Evolutionary conservation across 2,329 filamentous ascomycete genomes (phyloP).

Genomic region (Mariannaea elegans): DNA sequence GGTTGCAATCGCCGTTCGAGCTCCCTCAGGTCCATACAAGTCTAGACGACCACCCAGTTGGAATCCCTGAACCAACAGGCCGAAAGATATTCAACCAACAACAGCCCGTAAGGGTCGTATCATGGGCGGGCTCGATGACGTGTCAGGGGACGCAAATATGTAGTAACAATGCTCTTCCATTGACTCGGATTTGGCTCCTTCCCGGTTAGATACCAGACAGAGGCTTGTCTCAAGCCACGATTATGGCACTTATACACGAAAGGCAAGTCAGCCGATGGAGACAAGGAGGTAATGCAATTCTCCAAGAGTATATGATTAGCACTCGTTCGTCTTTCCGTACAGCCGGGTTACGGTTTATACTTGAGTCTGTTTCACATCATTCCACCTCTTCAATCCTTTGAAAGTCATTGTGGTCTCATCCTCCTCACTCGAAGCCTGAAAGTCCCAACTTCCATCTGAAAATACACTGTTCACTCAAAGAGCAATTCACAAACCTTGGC

Average conservation of each 20-base stretch:
- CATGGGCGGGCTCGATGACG: conserved; percentile 16
- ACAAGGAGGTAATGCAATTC: not conserved
- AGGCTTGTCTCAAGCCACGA: not conserved
- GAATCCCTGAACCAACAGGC: conserved; percentile 1
- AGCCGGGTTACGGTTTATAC: not conserved
- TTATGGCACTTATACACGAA: conserved; percentile 4
- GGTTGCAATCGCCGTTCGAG: not conserved
- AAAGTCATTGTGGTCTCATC: not conserved
- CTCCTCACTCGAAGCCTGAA: not conserved
- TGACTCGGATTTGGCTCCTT: conserved; percentile 5
- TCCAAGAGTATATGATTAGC: conserved; percentile 17
- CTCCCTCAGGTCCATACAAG: not conserved
- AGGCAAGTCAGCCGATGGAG: not conserved
- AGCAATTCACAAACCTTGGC: not conserved
- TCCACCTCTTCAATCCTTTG: not conserved
- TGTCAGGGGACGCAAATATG: not conserved
- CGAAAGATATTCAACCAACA: not conserved
- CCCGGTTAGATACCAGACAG: not conserved
- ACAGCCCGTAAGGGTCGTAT: conserved; percentile 19
- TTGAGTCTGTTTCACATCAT: conserved; percentile 11
- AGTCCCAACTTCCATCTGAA: not conserved
- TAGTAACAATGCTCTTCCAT: not conserved
- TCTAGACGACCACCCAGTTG: not conserved
- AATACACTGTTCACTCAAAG: not conserved
- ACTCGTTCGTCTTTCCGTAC: not conserved